Conservation (phyloP, 768 basidiomycete genomes). For the Ephemerocybe angulata region DNA sequence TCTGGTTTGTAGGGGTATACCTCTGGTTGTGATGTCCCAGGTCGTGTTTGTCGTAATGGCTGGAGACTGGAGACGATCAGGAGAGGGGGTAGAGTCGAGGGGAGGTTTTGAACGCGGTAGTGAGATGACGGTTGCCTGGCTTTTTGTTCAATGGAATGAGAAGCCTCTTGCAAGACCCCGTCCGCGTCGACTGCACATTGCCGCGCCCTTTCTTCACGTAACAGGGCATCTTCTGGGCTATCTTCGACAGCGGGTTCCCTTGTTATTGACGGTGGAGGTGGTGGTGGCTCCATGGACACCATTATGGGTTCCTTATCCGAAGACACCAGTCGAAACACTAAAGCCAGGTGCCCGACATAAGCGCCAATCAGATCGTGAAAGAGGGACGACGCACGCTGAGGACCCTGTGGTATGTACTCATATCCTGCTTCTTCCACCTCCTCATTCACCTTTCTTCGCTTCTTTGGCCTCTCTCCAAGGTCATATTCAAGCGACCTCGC, state of each 20-base stretch:
- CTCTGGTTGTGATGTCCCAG: too few species aligned
- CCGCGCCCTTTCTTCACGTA: constrained; percentile 37
- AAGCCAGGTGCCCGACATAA: constrained; percentile 3
- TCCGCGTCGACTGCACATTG: constrained; percentile 38
- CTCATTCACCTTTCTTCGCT: constrained; percentile 4
- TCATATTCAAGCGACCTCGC: background rate
- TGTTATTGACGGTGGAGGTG: constrained; percentile 38
- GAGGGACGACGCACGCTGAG: constrained; percentile 15
- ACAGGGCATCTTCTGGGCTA: constrained; percentile 36
- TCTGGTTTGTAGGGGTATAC: too few species aligned
- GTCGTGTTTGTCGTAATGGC: too few species aligned
- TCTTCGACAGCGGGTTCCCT: constrained; percentile 51
- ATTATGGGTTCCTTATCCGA: constrained; percentile 29
- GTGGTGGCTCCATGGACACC: constrained; percentile 43
- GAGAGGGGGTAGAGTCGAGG: too few species aligned
- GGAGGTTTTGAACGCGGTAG: background rate
- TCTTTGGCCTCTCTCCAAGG: background rate
- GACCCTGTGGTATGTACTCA: constrained; percentile 7
- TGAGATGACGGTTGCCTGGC: constrained; percentile 14
- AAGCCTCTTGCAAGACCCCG: constrained; percentile 24
- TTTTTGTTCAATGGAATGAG: background rate
- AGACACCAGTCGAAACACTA: constrained; percentile 53
- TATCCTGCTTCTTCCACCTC: background rate
- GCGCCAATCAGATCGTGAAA: constrained; percentile 4
- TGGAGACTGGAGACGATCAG: too few species aligned